Evolutionary conservation across 1,284 basidiomycete species (phyloP).

Genomic region (Hemileia vastatrix): DNA sequence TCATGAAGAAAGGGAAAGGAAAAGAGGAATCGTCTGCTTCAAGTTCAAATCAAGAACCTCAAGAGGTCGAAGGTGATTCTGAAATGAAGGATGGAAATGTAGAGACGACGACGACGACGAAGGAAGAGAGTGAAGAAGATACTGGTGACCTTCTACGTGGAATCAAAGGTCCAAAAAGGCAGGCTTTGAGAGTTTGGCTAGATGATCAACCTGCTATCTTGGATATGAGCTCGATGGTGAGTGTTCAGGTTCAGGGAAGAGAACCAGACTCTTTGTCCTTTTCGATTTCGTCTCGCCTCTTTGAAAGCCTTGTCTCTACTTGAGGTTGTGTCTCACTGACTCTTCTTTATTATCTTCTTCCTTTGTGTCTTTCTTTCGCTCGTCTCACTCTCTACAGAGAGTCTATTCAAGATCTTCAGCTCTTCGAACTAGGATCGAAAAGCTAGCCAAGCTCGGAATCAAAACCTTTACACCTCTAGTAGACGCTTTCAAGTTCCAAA

Average conservation of each 20-base stretch:
- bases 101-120: neutral
- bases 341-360: too few species aligned
- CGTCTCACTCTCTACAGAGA: too few species aligned
- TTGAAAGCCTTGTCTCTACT: too few species aligned
- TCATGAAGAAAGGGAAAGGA: neutral
- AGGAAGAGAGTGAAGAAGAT: too few species aligned
- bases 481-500: too few species aligned
- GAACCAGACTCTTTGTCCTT: conserved; percentile 16
- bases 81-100: conserved; percentile 6
- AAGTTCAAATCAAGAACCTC: neutral
- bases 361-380: too few species aligned
- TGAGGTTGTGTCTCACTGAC: too few species aligned
- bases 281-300: conserved; percentile 35
- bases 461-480: too few species aligned
- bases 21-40: neutral
- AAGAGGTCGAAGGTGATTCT: conserved; percentile 8
- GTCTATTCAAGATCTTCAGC: too few species aligned
- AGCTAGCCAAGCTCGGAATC: too few species aligned
- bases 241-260: neutral
- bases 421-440: too few species aligned
- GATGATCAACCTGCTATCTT: neutral
- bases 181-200: neutral
- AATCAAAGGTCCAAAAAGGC: neutral
- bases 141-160: neutral
- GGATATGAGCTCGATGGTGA: conserved; percentile 1